Evolutionary conservation across 73 alveolate genomes (phyloP), one percentile per base, ranked within the genome.

Genomic region (Tetrahymena elliotti): DNA sequence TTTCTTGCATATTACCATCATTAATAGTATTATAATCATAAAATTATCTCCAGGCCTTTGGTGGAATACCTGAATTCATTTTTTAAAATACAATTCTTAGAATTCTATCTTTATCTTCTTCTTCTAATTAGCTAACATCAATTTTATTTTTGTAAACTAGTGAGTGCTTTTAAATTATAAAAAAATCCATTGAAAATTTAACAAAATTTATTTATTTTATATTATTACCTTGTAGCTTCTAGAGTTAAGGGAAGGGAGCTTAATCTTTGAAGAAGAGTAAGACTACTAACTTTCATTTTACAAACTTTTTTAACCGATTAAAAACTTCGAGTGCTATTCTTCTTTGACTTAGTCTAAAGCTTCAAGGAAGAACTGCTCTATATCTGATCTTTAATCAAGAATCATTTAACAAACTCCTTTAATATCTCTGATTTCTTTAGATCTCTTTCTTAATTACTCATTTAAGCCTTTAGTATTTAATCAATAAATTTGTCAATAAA

Each of bases 31-130:
- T 68, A 18, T 68, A 68, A 68, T 68, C 88, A 68, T 68, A 68
- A 68, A 84, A 40, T 33, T 94, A 88, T 84, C 98, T 95, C 99
- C 99, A 98, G 94, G 97, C 94, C 33, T 95, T 94, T 13, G 98
- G 97, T 27, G 99, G 98, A 33, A 96, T 95, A 22, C 99, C 99
- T 93, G 98, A 53, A 94, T 98, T 98, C 99, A 97, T 97, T 93
- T 98, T 98, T 16, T 98, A 93, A 93, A 98, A 98, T 96, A 97
- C 83, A 3, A 98, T 93, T 92, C 99, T 95, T 24, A 98, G 93
- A 41, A 98, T 97, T 40, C 98, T 94, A 41, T 98, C 99, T 93
- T 98, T 95, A 88, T 97, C 99, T 94, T 98, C 99, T 98, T 98
- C 97, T 92, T 98, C 98, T 12, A 98, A 94, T 93, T 97, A 99